These are phyloP conservation scores for Rubia balearica DNA, from an alignment of 305 asterid genomes.

Conservation along the genomic window DNA sequence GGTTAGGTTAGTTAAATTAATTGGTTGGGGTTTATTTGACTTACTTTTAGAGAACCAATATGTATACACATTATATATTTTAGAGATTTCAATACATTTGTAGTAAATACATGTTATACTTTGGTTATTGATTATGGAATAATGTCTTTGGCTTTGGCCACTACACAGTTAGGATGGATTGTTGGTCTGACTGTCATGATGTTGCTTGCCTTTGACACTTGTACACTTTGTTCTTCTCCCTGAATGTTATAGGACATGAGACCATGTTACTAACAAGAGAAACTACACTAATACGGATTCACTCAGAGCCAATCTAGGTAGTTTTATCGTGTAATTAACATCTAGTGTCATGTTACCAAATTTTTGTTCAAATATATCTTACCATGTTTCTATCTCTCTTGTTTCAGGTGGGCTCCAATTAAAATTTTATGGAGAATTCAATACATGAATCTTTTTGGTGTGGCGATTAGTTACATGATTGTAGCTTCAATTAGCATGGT, in stretches of 20 bases:
- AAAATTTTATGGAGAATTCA: slow-evolving; percentile 86
- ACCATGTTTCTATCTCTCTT: not conserved
- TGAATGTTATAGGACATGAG: slow-evolving; percentile 68
- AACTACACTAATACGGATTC: slow-evolving; percentile 92
- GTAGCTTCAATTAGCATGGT: slow-evolving; percentile 79
- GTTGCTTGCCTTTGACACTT: slow-evolving; percentile 77
- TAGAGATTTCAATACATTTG: too few species aligned
- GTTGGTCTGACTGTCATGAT: slow-evolving; percentile 83
- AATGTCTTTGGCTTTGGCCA: slow-evolving; percentile 87
- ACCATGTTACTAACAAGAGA: slow-evolving; percentile 60
- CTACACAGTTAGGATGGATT: slow-evolving; percentile 87
- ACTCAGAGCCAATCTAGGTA: slow-evolving; percentile 73
- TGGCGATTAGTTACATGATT: slow-evolving; percentile 88
- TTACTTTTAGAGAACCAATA: slow-evolving; percentile 47
- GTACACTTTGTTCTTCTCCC: slow-evolving; percentile 87
- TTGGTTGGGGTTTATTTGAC: slow-evolving; percentile 5
- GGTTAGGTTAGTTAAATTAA: not conserved
- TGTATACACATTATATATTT: too few species aligned
- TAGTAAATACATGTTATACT: too few species aligned
- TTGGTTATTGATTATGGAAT: slow-evolving; percentile 92
- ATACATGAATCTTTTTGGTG: slow-evolving; percentile 79
- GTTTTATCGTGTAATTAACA: not conserved
- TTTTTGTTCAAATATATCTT: not conserved
- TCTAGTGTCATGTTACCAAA: not conserved
- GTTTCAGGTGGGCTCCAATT: slow-evolving; percentile 68